Conservation (phyloP, 768 basidiomycete species). For the Boletus bicolor region DNA sequence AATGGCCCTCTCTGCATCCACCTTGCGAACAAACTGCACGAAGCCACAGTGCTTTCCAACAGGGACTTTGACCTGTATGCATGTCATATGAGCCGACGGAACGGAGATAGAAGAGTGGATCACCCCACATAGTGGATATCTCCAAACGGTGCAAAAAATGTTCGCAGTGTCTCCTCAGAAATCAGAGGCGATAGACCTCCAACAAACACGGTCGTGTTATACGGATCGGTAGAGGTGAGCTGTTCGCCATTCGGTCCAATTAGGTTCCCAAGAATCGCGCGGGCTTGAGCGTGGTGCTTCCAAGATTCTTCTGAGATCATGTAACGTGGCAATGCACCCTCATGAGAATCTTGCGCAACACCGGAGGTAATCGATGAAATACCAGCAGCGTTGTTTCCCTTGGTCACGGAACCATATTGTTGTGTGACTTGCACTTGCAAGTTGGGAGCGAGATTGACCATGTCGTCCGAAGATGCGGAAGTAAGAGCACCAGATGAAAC, state of each 20-base stretch:
- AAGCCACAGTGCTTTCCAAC: constrained; percentile 95
- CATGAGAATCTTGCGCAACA: constrained; percentile 45
- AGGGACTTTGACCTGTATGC: constrained; percentile 84
- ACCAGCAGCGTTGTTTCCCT: constrained; percentile 22
- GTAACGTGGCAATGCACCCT: constrained; percentile 48
- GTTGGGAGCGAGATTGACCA: constrained; percentile 45
- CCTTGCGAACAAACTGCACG: constrained; percentile 90
- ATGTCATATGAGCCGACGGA: constrained; percentile 1
- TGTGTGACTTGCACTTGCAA: constrained; percentile 48
- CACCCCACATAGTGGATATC: constrained; percentile 83
- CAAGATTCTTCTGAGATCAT: constrained; percentile 70
- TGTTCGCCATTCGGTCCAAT: constrained; percentile 87
- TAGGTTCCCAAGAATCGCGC: constrained; percentile 76
- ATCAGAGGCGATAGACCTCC: constrained; percentile 87
- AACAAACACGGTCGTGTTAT: constrained; percentile 94
- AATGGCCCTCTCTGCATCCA: constrained; percentile 88
- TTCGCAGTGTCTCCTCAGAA: constrained; percentile 85
- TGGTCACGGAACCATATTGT: constrained; percentile 41
- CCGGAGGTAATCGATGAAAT: constrained; percentile 30
- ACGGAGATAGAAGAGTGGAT: background rate
- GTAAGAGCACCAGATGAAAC: constrained; percentile 49
- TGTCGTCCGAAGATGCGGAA: constrained; percentile 51
- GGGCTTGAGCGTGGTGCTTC: constrained; percentile 82
- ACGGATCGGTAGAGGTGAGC: constrained; percentile 87
- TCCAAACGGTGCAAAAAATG: constrained; percentile 90